phyloP scores from a whole-genome alignment of 73 alveolate genomes.

The Paramecium sonneborni region DNA sequence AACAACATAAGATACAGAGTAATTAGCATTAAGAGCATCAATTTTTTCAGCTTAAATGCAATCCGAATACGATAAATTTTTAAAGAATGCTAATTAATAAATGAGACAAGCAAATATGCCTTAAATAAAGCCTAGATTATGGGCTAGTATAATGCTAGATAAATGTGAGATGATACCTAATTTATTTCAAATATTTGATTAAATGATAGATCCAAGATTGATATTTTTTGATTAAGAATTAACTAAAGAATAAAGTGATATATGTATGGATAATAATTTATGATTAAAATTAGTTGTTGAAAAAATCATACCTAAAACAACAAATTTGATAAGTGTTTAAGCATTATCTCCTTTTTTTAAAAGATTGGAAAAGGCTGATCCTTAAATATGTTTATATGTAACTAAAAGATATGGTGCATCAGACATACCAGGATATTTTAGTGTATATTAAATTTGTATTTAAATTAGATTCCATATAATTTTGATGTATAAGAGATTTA shows the following conservation, averaged over 20 bases:
- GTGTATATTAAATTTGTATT: background rate
- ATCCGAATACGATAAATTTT: background rate
- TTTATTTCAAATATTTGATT: background rate
- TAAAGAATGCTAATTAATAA: slow-evolving; percentile 6
- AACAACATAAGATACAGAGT: background rate
- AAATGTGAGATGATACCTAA: slow-evolving; percentile 30
- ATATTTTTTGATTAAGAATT: slow-evolving; percentile 56
- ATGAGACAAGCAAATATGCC: slow-evolving; percentile 57
- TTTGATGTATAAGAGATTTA: slow-evolving; percentile 40
- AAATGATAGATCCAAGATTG: slow-evolving; percentile 63
- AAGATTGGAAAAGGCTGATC: slow-evolving; percentile 18
- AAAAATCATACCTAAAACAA: background rate
- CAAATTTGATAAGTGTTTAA: background rate
- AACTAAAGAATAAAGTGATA: slow-evolving; percentile 10
- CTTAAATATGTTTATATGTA: slow-evolving; percentile 45
- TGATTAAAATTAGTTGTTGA: background rate
- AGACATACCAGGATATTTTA: slow-evolving; percentile 61
- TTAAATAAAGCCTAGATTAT: slow-evolving; percentile 41
- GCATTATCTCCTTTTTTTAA: background rate
- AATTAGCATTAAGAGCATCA: background rate
- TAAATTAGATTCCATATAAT: slow-evolving; percentile 42
- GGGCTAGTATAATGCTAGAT: slow-evolving; percentile 43
- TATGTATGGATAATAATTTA: slow-evolving; percentile 15
- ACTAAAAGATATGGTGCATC: slow-evolving; percentile 34
- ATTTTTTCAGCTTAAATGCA: background rate